Percentiles rank a stretch among this genome's conserved stretches.
phyloP scores from a whole-genome alignment of 345 rosid species.

The Salix koriyanagi region DNA sequence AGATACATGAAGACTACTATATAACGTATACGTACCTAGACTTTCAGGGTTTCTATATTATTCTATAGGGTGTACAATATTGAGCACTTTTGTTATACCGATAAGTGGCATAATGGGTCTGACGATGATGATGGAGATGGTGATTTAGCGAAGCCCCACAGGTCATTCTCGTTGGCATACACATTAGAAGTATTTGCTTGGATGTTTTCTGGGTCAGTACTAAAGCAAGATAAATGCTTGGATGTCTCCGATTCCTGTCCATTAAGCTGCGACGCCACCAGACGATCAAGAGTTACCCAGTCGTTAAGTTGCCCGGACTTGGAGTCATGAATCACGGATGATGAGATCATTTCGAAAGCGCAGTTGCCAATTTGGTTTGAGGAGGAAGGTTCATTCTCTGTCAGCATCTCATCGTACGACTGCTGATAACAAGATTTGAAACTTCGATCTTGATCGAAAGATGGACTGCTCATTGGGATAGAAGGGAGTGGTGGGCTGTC shows the following conservation, averaged over 20 bases:
- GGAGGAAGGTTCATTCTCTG: conserved; percentile 25
- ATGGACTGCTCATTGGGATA: conserved; percentile 9
- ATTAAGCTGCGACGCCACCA: conserved; percentile 93
- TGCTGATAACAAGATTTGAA: conserved; percentile 23
- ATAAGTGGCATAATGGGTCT: conserved; percentile 50
- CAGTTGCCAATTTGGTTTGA: conserved; percentile 24
- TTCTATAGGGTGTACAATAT: neutral
- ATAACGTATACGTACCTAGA: neutral
- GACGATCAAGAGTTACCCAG: conserved; percentile 80
- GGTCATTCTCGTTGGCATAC: conserved; percentile 39
- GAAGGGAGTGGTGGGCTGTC: conserved; percentile 50
- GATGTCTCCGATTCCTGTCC: conserved; percentile 41
- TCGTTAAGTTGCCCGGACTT: conserved; percentile 36
- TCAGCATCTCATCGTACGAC: conserved; percentile 37
- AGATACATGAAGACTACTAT: neutral
- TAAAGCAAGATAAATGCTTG: conserved; percentile 41
- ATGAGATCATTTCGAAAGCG: neutral
- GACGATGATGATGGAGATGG: conserved; percentile 49
- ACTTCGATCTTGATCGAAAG: conserved; percentile 19
- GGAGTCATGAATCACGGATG: neutral
- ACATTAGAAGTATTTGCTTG: conserved; percentile 15
- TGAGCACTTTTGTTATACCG: conserved; percentile 38
- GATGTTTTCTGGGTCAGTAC: conserved; percentile 26
- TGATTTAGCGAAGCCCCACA: conserved; percentile 64
- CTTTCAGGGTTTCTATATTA: neutral